phyloP scores from a whole-genome alignment of 352 stramenopile genomes.

The Vaucheria bursata region DNA sequence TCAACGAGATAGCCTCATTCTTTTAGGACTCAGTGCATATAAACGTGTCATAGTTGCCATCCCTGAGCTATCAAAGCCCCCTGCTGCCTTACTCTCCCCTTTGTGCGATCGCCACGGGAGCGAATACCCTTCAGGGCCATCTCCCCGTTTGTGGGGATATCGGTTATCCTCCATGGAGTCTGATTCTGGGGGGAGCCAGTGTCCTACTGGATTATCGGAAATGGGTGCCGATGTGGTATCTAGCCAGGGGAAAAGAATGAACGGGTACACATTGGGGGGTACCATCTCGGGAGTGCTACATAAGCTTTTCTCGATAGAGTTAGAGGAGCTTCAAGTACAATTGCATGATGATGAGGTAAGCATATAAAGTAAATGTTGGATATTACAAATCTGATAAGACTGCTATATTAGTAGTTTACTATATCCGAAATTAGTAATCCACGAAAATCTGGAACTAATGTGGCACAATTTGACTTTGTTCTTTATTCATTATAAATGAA shows the following conservation, averaged over 20 bases:
- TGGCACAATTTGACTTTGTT: no score
- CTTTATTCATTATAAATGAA: no score
- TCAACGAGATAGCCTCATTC: constrained; percentile 22
- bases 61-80: constrained; percentile 17
- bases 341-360: not conserved
- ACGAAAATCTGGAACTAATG: no score
- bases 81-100: constrained; percentile 21
- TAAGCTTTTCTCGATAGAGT: constrained; percentile 44
- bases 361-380: not conserved
- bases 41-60: constrained; percentile 17
- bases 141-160: not conserved
- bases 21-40: constrained; percentile 18
- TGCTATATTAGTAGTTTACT: no score
- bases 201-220: no score
- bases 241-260: not conserved
- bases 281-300: constrained; percentile 7
- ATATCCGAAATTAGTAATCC: no score
- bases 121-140: not conserved
- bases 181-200: not conserved
- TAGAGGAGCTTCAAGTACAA: constrained; percentile 25
- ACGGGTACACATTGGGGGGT: not conserved
- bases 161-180: not conserved
- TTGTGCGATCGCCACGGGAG: not conserved
- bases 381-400: no score
- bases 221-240: not conserved